Conservation (phyloP, 768 basidiomycete species). For the Rhodotorula graminis region DNA sequence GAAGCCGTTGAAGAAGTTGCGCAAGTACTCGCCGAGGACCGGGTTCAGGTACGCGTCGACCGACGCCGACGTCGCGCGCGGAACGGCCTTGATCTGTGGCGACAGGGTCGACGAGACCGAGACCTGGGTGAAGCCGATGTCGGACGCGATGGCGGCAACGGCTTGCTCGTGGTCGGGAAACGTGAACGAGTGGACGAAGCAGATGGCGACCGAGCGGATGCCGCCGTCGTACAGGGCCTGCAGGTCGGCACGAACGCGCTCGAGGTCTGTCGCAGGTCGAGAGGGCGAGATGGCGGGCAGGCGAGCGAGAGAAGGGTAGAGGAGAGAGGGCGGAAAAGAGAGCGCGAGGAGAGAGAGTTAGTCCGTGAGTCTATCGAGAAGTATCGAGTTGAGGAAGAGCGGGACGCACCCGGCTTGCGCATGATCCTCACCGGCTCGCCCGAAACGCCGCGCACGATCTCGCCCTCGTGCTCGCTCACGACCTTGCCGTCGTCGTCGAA, state of each 20-base stretch:
- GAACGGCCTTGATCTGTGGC: constrained; percentile 93
- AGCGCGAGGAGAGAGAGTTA: constrained; percentile 37
- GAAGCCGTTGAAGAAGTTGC: constrained; percentile 86
- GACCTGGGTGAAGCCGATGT: constrained; percentile 81
- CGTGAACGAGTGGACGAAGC: constrained; percentile 78
- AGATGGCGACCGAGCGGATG: constrained; percentile 80
- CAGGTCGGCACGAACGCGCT: constrained; percentile 59
- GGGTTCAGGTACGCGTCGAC: constrained; percentile 95
- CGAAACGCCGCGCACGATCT: constrained; percentile 73
- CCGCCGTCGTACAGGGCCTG: constrained; percentile 70
- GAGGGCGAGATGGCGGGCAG: no score
- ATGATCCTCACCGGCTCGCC: constrained; percentile 48
- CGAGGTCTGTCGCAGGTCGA: constrained; percentile 49
- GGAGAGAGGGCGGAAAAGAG: no score
- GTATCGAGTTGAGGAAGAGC: neutral
- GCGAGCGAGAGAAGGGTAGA: no score
- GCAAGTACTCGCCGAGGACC: constrained; percentile 73
- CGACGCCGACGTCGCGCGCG: constrained; percentile 83
- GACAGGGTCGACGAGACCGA: constrained; percentile 81
- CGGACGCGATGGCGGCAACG: constrained; percentile 67
- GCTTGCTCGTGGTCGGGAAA: constrained; percentile 64
- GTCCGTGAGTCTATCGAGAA: neutral
- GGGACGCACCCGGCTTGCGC: constrained; percentile 20
- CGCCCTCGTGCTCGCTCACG: constrained; percentile 64
- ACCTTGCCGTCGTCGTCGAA: constrained; percentile 71